A percentile compares a stretch with the other conserved stretches of the same genome.
Evolutionary conservation across 176 grass and related monocot genomes (phyloP).

Genomic region (Aechmea fasciata): DNA sequence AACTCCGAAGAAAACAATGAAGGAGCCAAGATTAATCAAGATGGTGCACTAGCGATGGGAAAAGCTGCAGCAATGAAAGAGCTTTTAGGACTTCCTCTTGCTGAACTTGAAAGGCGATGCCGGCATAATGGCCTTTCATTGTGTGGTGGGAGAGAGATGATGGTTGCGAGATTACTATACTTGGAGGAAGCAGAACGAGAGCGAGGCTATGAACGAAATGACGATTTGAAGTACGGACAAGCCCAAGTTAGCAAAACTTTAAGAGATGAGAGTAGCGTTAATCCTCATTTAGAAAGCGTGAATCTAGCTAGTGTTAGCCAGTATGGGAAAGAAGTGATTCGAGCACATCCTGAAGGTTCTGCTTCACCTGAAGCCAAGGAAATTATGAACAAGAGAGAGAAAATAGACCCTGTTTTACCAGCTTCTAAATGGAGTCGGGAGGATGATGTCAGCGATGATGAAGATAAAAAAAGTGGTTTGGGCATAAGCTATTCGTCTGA

Average conservation of each 20-base stretch:
- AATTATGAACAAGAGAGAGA: conserved; percentile 41
- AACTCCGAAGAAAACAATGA: conserved; percentile 38
- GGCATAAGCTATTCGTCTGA: conserved; percentile 94
- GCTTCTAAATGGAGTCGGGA: conserved; percentile 95
- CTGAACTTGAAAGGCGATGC: conserved; percentile 92
- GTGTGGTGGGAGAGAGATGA: conserved; percentile 84
- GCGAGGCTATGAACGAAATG: conserved; percentile 45
- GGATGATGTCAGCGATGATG: conserved; percentile 56
- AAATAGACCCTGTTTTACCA: conserved; percentile 63
- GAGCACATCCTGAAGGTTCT: conserved; percentile 15
- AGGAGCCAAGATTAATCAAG: conserved; percentile 77
- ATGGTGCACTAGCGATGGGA: conserved; percentile 76
- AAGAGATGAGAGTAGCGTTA: conserved; percentile 37
- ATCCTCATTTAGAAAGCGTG: conserved; percentile 11
- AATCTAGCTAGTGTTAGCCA: conserved; percentile 16
- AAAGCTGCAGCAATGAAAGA: conserved; percentile 69
- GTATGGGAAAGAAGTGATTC: conserved; percentile 22
- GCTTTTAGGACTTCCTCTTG: conserved; percentile 68
- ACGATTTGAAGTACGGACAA: conserved; percentile 52
- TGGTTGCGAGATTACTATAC: conserved; percentile 87
- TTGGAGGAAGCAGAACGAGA: conserved; percentile 89
- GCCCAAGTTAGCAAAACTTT: conserved; percentile 22
- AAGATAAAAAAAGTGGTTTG: conserved; percentile 51
- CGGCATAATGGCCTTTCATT: conserved; percentile 92
- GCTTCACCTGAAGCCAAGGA: conserved; percentile 19